These are phyloP conservation scores for Mikania micrantha DNA, from an alignment of 129 eudicot genomes.

Conservation along the genomic window DNA sequence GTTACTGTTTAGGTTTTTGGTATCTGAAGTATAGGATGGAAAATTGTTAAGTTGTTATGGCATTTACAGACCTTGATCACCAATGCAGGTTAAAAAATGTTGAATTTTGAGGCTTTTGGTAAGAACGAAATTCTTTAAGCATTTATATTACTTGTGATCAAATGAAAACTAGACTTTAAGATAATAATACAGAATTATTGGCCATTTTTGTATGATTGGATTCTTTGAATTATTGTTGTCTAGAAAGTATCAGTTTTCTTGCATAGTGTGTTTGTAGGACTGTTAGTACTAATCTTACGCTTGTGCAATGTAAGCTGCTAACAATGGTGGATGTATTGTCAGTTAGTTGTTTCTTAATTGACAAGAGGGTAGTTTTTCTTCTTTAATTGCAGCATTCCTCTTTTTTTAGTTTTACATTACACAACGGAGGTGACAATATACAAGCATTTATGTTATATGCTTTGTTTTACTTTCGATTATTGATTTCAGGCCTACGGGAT, in stretches of 20 bases:
- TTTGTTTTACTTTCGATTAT: not conserved
- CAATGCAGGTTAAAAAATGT: not conserved
- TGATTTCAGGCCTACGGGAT: not conserved
- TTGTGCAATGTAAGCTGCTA: not conserved
- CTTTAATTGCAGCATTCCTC: not conserved
- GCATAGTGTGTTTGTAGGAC: not conserved
- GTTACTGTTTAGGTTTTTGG: not conserved
- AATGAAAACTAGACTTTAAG: no score
- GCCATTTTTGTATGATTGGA: not conserved
- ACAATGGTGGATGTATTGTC: not conserved
- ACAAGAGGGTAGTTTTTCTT: not conserved
- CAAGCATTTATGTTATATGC: not conserved
- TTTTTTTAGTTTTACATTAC: not conserved
- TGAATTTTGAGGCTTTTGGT: not conserved
- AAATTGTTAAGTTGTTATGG: not conserved
- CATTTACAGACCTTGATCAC: not conserved
- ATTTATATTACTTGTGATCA: no score
- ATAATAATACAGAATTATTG: no score
- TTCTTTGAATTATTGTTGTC: not conserved
- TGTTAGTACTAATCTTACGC: not conserved
- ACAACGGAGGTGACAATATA: not conserved
- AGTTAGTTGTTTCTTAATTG: not conserved
- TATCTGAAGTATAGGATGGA: not conserved
- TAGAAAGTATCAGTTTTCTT: not conserved
- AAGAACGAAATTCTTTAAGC: not conserved